phyloP scores from a whole-genome alignment of 345 rosid genomes.

The Aquilaria sinensis region DNA sequence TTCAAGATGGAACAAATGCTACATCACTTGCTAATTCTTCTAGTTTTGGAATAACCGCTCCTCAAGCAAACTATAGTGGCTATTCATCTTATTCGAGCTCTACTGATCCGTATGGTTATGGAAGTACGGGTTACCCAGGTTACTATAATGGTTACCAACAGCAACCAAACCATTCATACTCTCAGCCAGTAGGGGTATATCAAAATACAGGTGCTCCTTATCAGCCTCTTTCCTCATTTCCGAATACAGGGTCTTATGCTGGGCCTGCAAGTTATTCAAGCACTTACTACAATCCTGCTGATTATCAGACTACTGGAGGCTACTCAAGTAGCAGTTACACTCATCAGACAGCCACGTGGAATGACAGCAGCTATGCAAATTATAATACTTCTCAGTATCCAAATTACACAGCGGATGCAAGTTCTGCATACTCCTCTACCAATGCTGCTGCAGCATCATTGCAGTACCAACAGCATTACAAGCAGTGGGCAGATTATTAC shows the following conservation, averaged over 20 bases:
- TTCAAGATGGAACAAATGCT: constrained; percentile 43
- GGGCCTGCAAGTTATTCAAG: constrained; percentile 93
- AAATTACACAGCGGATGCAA: constrained; percentile 47
- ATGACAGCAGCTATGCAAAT: constrained; percentile 58
- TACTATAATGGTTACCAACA: constrained; percentile 81
- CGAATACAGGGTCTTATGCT: constrained; percentile 99
- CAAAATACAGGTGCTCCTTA: constrained; percentile 99
- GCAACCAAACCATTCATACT: constrained; percentile 62
- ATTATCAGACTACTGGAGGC: constrained; percentile 98
- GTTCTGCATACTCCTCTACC: constrained; percentile 45
- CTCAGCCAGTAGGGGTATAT: constrained; percentile 88
- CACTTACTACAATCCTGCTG: constrained; percentile 98
- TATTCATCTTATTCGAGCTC: constrained; percentile 55
- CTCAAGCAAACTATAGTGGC: constrained; percentile 59
- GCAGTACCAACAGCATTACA: constrained; percentile 75
- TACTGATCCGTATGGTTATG: constrained; percentile 64
- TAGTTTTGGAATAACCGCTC: constrained; percentile 45
- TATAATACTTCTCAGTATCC: constrained; percentile 65
- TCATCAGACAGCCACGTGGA: constrained; percentile 61
- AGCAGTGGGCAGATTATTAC: constrained; percentile 85
- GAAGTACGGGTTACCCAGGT: constrained; percentile 63
- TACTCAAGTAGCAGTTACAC: constrained; percentile 68
- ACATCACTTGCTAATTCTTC: constrained; percentile 52
- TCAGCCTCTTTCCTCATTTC: constrained; percentile 99
- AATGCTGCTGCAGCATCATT: constrained; percentile 44